Conservation (phyloP, 1,139 yeast species). For the Sugiyamaella xylanicola region DNA sequence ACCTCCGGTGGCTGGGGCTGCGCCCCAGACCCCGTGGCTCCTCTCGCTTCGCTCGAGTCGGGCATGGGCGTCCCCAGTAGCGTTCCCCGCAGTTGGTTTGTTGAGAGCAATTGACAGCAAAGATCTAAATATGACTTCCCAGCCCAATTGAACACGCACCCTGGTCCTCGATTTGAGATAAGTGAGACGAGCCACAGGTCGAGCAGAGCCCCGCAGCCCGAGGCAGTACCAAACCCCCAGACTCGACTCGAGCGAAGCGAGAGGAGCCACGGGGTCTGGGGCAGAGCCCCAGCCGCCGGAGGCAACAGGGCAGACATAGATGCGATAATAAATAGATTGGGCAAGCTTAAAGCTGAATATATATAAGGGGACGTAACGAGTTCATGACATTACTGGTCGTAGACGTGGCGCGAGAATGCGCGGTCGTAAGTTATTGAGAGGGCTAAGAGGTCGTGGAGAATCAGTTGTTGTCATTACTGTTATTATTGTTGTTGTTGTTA, state of each 20-base stretch:
- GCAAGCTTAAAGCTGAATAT: not conserved
- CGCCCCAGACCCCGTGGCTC: conserved; percentile 2
- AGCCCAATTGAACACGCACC: too few species aligned
- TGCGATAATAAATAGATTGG: not conserved
- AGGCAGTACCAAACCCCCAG: not conserved
- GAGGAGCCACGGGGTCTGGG: conserved; percentile 2
- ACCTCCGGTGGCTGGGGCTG: not conserved
- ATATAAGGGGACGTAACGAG: not conserved
- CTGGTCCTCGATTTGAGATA: too few species aligned
- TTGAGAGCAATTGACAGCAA: too few species aligned
- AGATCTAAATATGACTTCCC: too few species aligned
- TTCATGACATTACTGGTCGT: not conserved
- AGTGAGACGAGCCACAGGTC: too few species aligned
- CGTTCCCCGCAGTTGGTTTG: too few species aligned
- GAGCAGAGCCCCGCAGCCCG: not conserved
- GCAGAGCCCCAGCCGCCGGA: conserved; percentile 4
- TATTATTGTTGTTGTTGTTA: conserved; percentile 85
- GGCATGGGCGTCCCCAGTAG: not conserved
- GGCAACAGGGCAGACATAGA: not conserved
- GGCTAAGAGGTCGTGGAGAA: not conserved
- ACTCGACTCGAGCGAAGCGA: conserved; percentile 1
- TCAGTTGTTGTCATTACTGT: conserved; percentile 50
- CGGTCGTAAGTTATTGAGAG: not conserved
- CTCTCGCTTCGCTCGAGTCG: not conserved
- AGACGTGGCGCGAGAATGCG: not conserved